These are phyloP conservation scores for Paecilomyces variotii DNA, from an alignment of 2,329 filamentous ascomycete genomes.

Conservation along the genomic window DNA sequence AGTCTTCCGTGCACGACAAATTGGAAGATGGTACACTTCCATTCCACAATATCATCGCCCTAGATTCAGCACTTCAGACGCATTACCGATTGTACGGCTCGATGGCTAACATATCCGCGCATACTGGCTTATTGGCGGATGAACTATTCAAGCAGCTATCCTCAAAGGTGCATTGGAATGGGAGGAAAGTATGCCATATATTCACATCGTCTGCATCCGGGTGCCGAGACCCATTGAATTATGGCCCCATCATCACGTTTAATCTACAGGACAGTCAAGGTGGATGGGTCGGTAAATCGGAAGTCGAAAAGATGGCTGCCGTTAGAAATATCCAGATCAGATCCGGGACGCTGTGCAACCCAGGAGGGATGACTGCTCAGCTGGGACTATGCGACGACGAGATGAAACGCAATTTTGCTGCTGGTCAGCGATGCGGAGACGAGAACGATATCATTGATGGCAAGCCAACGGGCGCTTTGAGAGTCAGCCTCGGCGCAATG, in stretches of 20 bases:
- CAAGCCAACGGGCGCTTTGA: conserved; percentile 79
- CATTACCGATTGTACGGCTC: conserved; percentile 64
- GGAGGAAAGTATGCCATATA: conserved; percentile 54
- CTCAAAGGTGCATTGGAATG: conserved; percentile 61
- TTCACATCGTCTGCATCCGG: conserved; percentile 44
- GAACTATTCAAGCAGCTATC: conserved; percentile 52
- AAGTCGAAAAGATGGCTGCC: conserved; percentile 78
- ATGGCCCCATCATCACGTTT: conserved; percentile 75
- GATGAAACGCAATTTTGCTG: conserved; percentile 74
- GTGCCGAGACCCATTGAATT: conserved; percentile 39
- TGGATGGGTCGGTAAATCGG: conserved; percentile 69
- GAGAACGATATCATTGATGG: conserved; percentile 75
- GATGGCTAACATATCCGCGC: conserved; percentile 60
- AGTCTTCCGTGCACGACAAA: conserved; percentile 63
- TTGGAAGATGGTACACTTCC: conserved; percentile 89
- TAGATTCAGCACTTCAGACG: conserved; percentile 64
- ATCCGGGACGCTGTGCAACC: conserved; percentile 86
- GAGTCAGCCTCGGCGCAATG: conserved; percentile 84
- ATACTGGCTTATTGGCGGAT: conserved; percentile 59
- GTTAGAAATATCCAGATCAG: conserved; percentile 75
- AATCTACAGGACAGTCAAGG: conserved; percentile 65
- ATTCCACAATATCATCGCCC: conserved; percentile 80
- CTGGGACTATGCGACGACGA: conserved; percentile 72
- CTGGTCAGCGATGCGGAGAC: conserved; percentile 74
- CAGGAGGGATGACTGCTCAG: conserved; percentile 69